Percentiles rank a stretch among this genome's conserved stretches.
Conservation (phyloP, 192 early-diverging fungal species). For the Geranomyces michiganensis region DNA sequence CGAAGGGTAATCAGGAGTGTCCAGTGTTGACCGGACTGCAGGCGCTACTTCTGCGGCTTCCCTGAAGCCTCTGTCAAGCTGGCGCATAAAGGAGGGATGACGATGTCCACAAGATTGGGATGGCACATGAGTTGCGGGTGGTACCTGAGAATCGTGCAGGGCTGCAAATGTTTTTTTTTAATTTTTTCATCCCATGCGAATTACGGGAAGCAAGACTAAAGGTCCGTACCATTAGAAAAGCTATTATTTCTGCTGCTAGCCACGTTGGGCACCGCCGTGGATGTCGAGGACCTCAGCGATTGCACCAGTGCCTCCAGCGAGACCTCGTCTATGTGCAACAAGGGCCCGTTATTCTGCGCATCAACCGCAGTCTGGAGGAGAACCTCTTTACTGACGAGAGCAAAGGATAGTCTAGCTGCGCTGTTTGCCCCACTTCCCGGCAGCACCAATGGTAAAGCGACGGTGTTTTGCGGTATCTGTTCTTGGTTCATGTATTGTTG, state of each 20-base stretch:
- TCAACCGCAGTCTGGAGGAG: neutral
- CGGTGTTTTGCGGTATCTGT: neutral
- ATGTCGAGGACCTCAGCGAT: too few relatives aligned
- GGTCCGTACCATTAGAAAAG: too few relatives aligned
- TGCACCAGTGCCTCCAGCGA: neutral
- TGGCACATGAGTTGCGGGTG: too few relatives aligned
- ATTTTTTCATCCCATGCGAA: too few relatives aligned
- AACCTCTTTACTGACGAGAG: constrained; percentile 1
- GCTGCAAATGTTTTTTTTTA: too few relatives aligned
- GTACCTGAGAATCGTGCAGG: too few relatives aligned
- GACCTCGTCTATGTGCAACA: neutral
- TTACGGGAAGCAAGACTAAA: too few relatives aligned
- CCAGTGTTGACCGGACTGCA: neutral
- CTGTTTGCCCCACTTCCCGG: neutral
- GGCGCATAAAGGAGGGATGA: constrained; percentile 7
- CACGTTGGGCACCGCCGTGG: too few relatives aligned
- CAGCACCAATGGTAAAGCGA: constrained; percentile 4
- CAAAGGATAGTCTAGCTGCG: neutral
- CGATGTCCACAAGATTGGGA: too few relatives aligned
- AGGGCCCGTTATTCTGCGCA: neutral
- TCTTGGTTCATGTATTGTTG: neutral
- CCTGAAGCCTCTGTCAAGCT: neutral
- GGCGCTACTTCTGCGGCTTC: neutral
- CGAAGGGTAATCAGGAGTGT: too few relatives aligned
- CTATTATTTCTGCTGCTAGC: too few relatives aligned